These are phyloP conservation scores for Xylariaceae sp. DNA, from an alignment of 2,329 filamentous ascomycete species.

Conservation along the genomic window DNA sequence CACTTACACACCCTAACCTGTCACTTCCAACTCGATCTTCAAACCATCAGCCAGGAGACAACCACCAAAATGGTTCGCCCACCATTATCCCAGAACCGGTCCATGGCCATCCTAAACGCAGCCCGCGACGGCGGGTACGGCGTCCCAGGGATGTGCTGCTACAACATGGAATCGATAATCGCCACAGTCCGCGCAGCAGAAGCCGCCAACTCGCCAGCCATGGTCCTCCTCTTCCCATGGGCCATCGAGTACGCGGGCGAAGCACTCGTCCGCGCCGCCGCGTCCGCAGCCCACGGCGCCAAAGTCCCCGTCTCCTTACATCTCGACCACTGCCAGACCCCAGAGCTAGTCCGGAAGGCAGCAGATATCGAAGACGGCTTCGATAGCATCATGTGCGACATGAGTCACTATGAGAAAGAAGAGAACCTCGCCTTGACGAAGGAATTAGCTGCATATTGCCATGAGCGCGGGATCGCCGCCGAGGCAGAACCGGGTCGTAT, in stretches of 20 bases:
- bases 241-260: conserved; percentile 63
- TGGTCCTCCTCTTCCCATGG: conserved; percentile 75
- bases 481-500: conserved; percentile 72
- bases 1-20: too few relatives aligned
- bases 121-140: conserved; percentile 56
- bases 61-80: conserved; percentile 34
- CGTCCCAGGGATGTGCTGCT: conserved; percentile 60
- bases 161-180: conserved; percentile 69
- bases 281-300: conserved; percentile 54
- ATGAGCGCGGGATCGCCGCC: conserved; percentile 63
- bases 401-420: conserved; percentile 69
- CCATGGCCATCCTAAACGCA: conserved; percentile 55
- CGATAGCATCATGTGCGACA: conserved; percentile 74
- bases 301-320: conserved; percentile 61
- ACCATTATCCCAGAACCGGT: conserved; percentile 46
- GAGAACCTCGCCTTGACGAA: conserved; percentile 65
- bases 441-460: conserved; percentile 62
- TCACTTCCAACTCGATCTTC: not conserved
- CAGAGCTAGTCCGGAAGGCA: conserved; percentile 58
- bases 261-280: conserved; percentile 53
- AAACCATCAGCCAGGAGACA: not conserved
- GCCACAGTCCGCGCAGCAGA: conserved; percentile 68
- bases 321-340: conserved; percentile 65
- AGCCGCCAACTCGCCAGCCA: conserved; percentile 62
- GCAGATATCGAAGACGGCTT: conserved; percentile 59